These are phyloP conservation scores for Hyaloperonospora arabidopsidis DNA, from an alignment of 352 stramenopile species.

Conservation along the genomic window DNA sequence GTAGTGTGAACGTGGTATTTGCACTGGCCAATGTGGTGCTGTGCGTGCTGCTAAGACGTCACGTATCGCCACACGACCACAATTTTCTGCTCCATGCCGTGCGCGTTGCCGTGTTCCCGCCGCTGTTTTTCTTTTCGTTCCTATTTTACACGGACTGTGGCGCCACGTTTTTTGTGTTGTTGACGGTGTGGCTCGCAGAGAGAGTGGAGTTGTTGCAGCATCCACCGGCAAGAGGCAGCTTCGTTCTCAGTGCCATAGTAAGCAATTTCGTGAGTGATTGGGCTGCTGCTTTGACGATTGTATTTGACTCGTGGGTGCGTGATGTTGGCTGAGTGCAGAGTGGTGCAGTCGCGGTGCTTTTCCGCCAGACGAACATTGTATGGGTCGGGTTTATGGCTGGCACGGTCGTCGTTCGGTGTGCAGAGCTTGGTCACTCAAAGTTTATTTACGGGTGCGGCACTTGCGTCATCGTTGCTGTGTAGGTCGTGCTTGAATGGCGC, in stretches of 20 bases:
- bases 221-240: constrained; percentile 29
- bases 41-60: constrained; percentile 38
- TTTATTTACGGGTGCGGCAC: constrained; percentile 61
- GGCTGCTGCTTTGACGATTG: not conserved
- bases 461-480: not conserved
- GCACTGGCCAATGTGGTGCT: constrained; percentile 46
- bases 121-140: constrained; percentile 85
- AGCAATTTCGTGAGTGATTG: not conserved
- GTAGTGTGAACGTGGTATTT: constrained; percentile 80
- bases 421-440: constrained; percentile 55
- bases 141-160: constrained; percentile 88
- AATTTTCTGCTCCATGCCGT: constrained; percentile 56
- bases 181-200: constrained; percentile 67
- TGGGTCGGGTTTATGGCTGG: constrained; percentile 86
- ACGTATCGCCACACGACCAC: constrained; percentile 34
- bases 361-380: constrained; percentile 88
- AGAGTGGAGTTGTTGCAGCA: constrained; percentile 38
- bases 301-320: constrained; percentile 3
- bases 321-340: constrained; percentile 25
- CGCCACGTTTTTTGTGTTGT: constrained; percentile 82
- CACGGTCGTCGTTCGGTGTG: constrained; percentile 54
- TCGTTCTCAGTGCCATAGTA: constrained; percentile 58
- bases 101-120: constrained; percentile 67
- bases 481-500: not conserved
- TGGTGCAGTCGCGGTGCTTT: constrained; percentile 66